Base-by-base conservation (phyloP, 1,139 yeast genomes). In the Yamadazyma spencermartinsiae region DNA sequence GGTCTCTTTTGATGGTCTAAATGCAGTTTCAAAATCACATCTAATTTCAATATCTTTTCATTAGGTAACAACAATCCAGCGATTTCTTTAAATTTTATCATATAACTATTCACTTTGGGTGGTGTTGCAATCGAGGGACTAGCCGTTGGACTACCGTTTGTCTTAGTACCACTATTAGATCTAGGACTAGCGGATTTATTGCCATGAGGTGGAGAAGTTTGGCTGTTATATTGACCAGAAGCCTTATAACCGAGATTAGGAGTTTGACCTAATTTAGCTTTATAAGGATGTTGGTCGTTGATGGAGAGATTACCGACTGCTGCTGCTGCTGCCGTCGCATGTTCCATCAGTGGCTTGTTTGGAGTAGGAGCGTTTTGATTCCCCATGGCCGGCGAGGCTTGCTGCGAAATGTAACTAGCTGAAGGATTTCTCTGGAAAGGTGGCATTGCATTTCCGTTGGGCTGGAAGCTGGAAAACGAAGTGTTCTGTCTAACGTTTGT, bases 31-130 rank as follows among this genome's bases (percentile, higher is more conserved):
- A 63, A 50, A 5, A 72, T 58, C 9, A 58, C 60, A 44, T 71
- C 76, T 54, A 72, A 56, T 44, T 72, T 72, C 25, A 72, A 52
- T 15, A 72, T 70, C 48, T 71, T 70, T 42, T 72, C 77, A 16
- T 61, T 58, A 3, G 63, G 54, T 2, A 51, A 46, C 19, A 72
- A 52, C 13, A 72, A 50, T 2, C 54, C 52, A 2, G 71, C 60
- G 4, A 72, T 53, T 32, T 72, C 76, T 25, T 54, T 55, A 38
- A 71, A 62, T 25, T 52, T 58, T 23, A 68, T 61, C 18, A 31
- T 33, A 27, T 39, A 24, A 11, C 24, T 36, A 5, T 4, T 25
- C 15, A 10, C 21, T 6, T 18, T 21, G 15, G 2, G 34, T 14
- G 14, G 32, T 16, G 29, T 5, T 31, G 43, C 24, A 24, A 35